Conservation (phyloP, 2,329 filamentous ascomycete species). For the Exophiala viscosa region DNA sequence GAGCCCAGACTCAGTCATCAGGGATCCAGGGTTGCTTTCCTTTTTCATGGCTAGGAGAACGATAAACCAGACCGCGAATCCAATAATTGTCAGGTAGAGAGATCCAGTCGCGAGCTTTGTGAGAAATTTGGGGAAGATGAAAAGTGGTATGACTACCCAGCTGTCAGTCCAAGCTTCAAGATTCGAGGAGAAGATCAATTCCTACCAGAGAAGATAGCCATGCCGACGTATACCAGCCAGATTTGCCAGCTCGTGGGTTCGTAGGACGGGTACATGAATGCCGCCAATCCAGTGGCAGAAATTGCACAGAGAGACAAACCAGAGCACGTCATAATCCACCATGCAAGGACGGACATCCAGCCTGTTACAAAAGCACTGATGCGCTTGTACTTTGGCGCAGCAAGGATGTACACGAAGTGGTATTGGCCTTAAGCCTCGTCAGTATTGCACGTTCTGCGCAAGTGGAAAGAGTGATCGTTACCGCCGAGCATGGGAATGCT, state of each 20-base stretch:
- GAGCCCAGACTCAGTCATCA: background rate
- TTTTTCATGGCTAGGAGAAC: background rate
- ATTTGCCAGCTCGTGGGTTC: background rate
- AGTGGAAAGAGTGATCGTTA: too few species aligned
- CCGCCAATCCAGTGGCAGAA: background rate
- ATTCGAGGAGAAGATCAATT: too few species aligned
- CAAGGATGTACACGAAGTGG: slow-evolving; percentile 32
- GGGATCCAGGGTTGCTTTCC: background rate
- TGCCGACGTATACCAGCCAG: background rate
- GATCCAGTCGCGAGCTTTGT: background rate
- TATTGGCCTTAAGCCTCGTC: slow-evolving; percentile 34
- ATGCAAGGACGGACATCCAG: slow-evolving; percentile 29
- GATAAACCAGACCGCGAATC: background rate
- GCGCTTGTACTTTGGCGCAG: slow-evolving; percentile 23
- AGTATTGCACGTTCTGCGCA: too few species aligned
- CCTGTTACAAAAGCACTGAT: slow-evolving; percentile 31
- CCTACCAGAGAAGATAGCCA: background rate
- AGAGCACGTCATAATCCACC: slow-evolving; percentile 24
- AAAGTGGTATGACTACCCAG: background rate
- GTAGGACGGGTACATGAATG: background rate
- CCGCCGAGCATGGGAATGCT: slow-evolving; percentile 21
- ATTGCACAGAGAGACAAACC: background rate
- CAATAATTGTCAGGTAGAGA: background rate
- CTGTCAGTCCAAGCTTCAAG: too few species aligned
- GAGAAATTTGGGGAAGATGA: background rate